Base-by-base conservation (phyloP, 2,329 filamentous ascomycete species). In the Trichoderma atrobrunneum region DNA sequence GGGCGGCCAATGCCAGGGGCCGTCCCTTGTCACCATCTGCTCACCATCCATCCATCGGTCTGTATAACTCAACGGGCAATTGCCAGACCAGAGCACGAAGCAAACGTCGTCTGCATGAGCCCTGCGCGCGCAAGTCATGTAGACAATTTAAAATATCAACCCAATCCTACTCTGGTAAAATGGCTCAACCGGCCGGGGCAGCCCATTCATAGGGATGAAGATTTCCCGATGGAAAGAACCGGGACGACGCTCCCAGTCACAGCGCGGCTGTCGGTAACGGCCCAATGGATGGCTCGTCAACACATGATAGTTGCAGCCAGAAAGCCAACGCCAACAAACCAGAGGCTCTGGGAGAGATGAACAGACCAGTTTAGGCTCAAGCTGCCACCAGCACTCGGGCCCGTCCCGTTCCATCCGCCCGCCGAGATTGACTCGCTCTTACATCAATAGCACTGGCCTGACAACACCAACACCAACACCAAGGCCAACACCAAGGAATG, bases 321-420 rank as follows among this genome's bases (percentile, higher is more conserved):
- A 21, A 43, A 10, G 39, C 39, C 39, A 43, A 43, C 39, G 56
- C 48, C 48, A 66, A 26, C 43, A 48, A 36, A 66, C 39, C 69
- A 67, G 26, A 56, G 26, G 48, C 30, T 65, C 57, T 54, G 24
- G 7, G 3, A 10, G 21, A 28, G 30, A 10, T 51, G 51, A 26
- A 34, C 26, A 28, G n/a, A 48, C 56, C 18, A 7, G 36, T 60
- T 21, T 68, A 60, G 65, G 34, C 54, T 60, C 57, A 21, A 60
- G 39, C 26, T 63, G n/a, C 30, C 21, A 36, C 60, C 60, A 67
- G 71, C 21, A 26, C 56, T 36, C 69, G 48, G 72, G 72, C 54
- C 26, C 72, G 70, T 73, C 72, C 72, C 72, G 69, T 68, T 57
- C 69, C 72, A 73, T 72, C 72, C 72, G 56, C 56, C 63, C 64